These are phyloP conservation scores for Berberis vulgaris DNA, from an alignment of 164 flowering plant genomes.

Conservation along the genomic window DNA sequence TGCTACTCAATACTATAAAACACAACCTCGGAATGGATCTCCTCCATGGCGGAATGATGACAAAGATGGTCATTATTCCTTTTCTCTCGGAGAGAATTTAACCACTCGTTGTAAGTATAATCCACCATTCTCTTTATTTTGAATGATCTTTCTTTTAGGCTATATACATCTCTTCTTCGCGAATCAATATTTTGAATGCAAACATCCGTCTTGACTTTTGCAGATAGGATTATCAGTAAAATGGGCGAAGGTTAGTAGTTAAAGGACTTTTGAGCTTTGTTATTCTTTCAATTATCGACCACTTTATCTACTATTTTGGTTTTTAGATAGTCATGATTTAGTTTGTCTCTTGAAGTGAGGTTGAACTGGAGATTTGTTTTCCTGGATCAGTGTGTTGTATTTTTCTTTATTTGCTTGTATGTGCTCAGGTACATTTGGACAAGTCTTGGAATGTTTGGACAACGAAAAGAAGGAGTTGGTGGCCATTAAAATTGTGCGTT, in stretches of 20 bases:
- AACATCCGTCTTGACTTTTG: conserved; percentile 13
- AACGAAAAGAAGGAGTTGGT: conserved; percentile 68
- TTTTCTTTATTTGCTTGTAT: background rate
- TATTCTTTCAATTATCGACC: background rate
- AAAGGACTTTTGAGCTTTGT: background rate
- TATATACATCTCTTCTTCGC: background rate
- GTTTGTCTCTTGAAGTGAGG: background rate
- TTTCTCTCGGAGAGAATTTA: conserved; percentile 64
- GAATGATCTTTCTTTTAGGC: background rate
- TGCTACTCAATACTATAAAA: conserved; percentile 42
- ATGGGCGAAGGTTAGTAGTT: conserved; percentile 85
- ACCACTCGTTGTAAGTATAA: conserved; percentile 62
- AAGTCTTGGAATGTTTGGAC: conserved; percentile 89
- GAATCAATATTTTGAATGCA: background rate
- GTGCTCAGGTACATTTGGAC: conserved; percentile 83
- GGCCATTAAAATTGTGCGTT: conserved; percentile 85
- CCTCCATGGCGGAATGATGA: conserved; percentile 92
- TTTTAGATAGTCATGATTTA: no score
- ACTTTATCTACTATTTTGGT: background rate
- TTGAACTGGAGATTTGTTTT: background rate
- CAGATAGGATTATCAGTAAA: conserved; percentile 83
- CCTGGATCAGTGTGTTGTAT: background rate
- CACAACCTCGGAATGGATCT: conserved; percentile 46
- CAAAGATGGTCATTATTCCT: conserved; percentile 84
- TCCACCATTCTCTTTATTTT: background rate